A percentile compares a stretch with the other conserved stretches of the same genome.
These are phyloP conservation scores for Microbotryomycetes sp. DNA, from an alignment of 1,284 basidiomycete species.

Conservation along the genomic window DNA sequence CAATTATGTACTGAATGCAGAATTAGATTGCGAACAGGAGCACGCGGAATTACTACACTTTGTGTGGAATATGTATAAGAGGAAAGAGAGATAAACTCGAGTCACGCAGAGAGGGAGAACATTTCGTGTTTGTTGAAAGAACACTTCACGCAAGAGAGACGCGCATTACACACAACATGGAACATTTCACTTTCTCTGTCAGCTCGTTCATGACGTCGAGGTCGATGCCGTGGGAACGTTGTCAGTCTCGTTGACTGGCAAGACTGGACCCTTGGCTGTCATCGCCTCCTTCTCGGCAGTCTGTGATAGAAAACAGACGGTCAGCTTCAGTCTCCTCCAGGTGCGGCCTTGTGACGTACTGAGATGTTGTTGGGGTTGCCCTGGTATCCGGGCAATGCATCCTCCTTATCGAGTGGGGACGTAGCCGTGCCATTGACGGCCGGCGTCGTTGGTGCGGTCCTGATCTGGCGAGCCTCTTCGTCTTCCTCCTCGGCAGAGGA, in stretches of 20 bases:
- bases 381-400: slow-evolving; percentile 23
- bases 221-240: background rate
- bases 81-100: too few species aligned
- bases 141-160: too few species aligned
- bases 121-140: too few species aligned
- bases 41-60: too few species aligned
- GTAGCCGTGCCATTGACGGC: background rate
- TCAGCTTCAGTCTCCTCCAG: background rate
- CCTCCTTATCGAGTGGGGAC: background rate
- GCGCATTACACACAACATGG: too few species aligned
- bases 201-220: background rate
- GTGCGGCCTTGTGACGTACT: background rate
- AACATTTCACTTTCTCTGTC: too few species aligned
- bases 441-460: slow-evolving; percentile 19
- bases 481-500: slow-evolving; percentile 29
- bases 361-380: slow-evolving; percentile 1
- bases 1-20: too few species aligned
- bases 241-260: background rate
- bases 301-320: background rate
- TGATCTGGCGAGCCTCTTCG: slow-evolving; percentile 9
- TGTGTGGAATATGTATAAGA: too few species aligned
- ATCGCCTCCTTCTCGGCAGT: background rate
- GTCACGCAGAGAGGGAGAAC: too few species aligned
- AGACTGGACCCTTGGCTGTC: background rate
- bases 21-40: too few species aligned